phyloP scores from a whole-genome alignment of 768 basidiomycete species.

The Agrocybe pediades region DNA sequence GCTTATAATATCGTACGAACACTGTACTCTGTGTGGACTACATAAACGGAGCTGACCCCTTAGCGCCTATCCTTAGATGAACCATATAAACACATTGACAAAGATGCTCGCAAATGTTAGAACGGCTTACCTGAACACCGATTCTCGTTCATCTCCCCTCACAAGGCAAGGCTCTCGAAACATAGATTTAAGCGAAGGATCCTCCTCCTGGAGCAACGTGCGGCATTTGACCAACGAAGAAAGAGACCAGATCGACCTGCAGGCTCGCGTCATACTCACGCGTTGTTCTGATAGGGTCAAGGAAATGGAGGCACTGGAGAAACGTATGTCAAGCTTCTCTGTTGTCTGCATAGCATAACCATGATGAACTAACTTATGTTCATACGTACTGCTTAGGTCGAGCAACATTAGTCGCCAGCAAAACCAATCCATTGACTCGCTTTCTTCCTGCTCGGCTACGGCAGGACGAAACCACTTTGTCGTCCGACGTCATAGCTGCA shows the following conservation, averaged over 20 bases:
- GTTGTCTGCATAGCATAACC: constrained; percentile 15
- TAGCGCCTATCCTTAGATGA: constrained; percentile 49
- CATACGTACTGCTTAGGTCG: too few species aligned
- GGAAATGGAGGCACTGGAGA: constrained; percentile 87
- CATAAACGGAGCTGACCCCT: not conserved
- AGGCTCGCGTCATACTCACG: constrained; percentile 82
- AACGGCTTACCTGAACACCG: constrained; percentile 84
- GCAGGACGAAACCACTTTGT: constrained; percentile 51
- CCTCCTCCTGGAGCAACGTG: constrained; percentile 61
- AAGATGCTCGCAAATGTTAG: constrained; percentile 77
- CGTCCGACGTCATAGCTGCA: constrained; percentile 79
- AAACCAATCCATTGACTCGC: constrained; percentile 64
- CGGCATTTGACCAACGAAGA: constrained; percentile 85
- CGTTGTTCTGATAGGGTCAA: constrained; percentile 86
- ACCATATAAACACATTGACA: constrained; percentile 69
- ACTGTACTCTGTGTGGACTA: not conserved
- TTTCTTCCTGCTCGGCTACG: constrained; percentile 73
- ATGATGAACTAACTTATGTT: constrained; percentile 17
- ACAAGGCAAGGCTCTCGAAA: constrained; percentile 52
- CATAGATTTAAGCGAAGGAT: constrained; percentile 53
- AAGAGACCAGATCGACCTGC: constrained; percentile 93
- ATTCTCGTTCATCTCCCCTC: constrained; percentile 55
- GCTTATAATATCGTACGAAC: constrained; percentile 66
- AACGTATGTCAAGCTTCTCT: constrained; percentile 58
- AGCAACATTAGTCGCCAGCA: constrained; percentile 62